Evolutionary conservation across 352 stramenopile species (phyloP), one percentile per base, ranked within the genome.

Genomic region (Phytophthora fragariaefolia): DNA sequence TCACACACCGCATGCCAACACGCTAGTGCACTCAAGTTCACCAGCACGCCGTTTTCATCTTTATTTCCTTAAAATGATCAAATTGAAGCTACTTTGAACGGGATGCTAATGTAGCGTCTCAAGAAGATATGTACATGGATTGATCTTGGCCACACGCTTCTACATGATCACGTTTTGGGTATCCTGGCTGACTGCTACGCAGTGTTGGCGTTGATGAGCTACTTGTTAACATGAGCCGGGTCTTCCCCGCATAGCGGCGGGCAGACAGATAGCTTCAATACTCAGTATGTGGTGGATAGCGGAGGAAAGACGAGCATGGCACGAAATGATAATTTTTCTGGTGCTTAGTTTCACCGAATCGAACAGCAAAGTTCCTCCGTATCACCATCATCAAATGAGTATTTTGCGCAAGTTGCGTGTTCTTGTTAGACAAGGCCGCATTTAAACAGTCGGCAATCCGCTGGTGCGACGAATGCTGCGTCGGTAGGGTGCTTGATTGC

Each of bases 1-100:
- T 90, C 79, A 3, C 85, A 63, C 4, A 79, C 12, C 24, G 87
- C 70, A 51, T 88, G 50, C 27, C 54, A 76, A 7, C 77, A 7
- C 7, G 84, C 76, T 40, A 88, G 62, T 20, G 85, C 45, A 28
- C 69, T 80, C 43, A 88, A 54, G 43, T 82, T 66, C 55, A 53
- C 63, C 5, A 85, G 66, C 74, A 52, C 65, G 67, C 59, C 60
- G n/a, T n/a, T 38, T 10, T 54, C 54, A 71, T 71, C 10, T 26
- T 53, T 27, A 3, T 10, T 52, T 36, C 69, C 61, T 58, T 52
- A 36, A 58, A 73, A 43, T 73, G 65, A 69, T 27, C 50, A 22
- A 17, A 32, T 8, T 30, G 12, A 42, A 20, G 34, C 13, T 42
- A n/a, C 34, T 43, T 43, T 20, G 34, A n/a, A n/a, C n/a, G n/a